Evolutionary conservation across 257 asterid species (phyloP).

Genomic region (Avicennia marina): DNA sequence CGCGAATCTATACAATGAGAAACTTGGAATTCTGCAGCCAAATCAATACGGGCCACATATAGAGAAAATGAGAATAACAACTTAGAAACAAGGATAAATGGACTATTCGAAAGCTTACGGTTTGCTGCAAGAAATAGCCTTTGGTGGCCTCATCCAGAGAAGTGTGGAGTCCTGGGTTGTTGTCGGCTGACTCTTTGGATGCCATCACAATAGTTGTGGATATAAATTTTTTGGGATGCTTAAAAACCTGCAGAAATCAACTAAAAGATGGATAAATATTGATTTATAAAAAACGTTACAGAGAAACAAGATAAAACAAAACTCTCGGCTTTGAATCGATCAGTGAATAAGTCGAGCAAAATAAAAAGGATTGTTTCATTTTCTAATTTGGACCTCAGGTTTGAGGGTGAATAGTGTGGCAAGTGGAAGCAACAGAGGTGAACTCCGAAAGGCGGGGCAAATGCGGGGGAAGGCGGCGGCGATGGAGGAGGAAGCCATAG

Average conservation of each 20-base stretch:
- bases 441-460: conserved; percentile 22
- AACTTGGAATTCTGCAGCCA: neutral
- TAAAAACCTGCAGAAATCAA: conserved; percentile 37
- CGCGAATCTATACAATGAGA: neutral
- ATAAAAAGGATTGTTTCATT: neutral
- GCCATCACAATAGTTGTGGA: conserved; percentile 49
- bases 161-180: conserved; percentile 75
- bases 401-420: conserved; percentile 25
- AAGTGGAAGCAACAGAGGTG: conserved; percentile 23
- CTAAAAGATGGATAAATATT: conserved; percentile 6
- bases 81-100: neutral
- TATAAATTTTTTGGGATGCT: conserved; percentile 27
- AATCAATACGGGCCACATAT: no score
- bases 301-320: neutral
- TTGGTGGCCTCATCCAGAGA: conserved; percentile 71
- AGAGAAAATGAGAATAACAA: no score
- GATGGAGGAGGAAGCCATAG: conserved; percentile 35
- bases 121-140: conserved; percentile 80
- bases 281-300: no score
- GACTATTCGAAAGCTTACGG: conserved; percentile 41
- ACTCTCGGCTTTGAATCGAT: neutral
- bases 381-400: conserved; percentile 38
- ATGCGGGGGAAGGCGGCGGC: conserved; percentile 31
- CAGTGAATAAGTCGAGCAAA: neutral
- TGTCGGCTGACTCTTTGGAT: conserved; percentile 65